Base-by-base conservation (phyloP, 805 yeast species). In the Kodamaea jinghongensis region DNA sequence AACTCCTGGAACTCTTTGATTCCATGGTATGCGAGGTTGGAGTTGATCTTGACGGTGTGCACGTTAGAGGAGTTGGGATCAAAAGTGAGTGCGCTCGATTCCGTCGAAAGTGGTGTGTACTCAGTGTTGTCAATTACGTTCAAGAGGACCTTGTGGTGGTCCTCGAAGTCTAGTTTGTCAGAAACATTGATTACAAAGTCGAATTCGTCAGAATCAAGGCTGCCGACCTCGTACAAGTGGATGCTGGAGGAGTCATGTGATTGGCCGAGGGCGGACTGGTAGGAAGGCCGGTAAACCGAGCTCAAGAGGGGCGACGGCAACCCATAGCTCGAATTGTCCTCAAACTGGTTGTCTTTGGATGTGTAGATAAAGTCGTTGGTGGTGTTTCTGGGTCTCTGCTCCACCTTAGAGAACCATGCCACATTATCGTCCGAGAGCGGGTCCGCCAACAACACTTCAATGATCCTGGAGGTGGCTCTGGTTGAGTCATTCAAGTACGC, bases 121-220 rank as follows among this genome's bases (percentile, higher is more conserved):
- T 66, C 70, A 3, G 46, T 34, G 44, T 67, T 69, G 44, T 69
- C 75, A 15, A 69, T 54, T 1, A 69, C 48, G 2, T 63, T 64
- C n/a, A 67, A 42, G 11, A 64, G 39, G 14, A 63, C 52, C 28
- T 60, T 56, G 31, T 28, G 29, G 4, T 32, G 12, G 27, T 22
- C 11, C 7, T 23, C 14, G 8, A 28, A 26, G n/a, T 27, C 25
- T 25, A 46, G 11, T 33, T 35, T 14, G 47, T 31, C 34, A 14
- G 41, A 28, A 41, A 38, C 33, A 17, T 37, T 37, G 26, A 37
- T 37, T 26, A 17, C 12, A 23, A 25, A 37, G 31, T 37, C 40
- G 11, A 38, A 16, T 10, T 17, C 36, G 7, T 15, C n/a, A 10
- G 17, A 22, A 14, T 17, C 27, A 4, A 22, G 14, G 12, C 11